A percentile compares a stretch with the other conserved stretches of the same genome.
These are phyloP conservation scores for Blechomonas ayalai DNA, from an alignment of 208 protist genomes.

Conservation along the genomic window DNA sequence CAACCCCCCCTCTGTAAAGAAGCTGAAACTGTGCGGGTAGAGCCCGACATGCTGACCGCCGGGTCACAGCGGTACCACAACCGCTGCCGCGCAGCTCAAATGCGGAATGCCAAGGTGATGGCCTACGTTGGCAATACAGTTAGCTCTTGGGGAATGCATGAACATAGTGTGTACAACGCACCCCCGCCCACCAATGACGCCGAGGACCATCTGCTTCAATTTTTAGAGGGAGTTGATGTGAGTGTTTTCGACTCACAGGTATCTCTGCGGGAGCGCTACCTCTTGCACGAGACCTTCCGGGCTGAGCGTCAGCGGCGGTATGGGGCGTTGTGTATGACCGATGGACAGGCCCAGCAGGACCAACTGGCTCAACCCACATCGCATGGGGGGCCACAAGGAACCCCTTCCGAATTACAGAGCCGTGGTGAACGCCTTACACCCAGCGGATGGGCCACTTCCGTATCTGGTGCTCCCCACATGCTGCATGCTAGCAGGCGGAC, in stretches of 20 bases:
- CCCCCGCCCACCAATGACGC: slow-evolving; percentile 11
- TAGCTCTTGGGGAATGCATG: slow-evolving; percentile 56
- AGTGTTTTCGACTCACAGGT: slow-evolving; percentile 51
- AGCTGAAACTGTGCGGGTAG: no score
- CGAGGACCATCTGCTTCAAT: slow-evolving; percentile 55
- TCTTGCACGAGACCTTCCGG: slow-evolving; percentile 25
- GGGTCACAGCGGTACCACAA: slow-evolving; percentile 49
- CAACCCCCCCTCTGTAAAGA: no score
- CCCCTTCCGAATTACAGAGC: no score
- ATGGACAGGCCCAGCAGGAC: no score
- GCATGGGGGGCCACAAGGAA: no score
- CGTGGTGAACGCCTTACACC: no score
- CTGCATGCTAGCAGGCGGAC: no score
- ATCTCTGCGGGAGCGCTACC: slow-evolving; percentile 60
- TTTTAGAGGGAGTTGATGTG: slow-evolving; percentile 38
- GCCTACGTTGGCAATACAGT: slow-evolving; percentile 28
- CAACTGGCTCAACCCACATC: no score
- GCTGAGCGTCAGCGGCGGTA: slow-evolving; percentile 12
- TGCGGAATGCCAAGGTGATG: slow-evolving; percentile 18
- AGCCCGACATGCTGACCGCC: slow-evolving; percentile 18
- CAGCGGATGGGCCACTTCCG: no score
- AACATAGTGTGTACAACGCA: slow-evolving; percentile 34
- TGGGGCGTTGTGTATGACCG: no score
- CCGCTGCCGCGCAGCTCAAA: slow-evolving; percentile 15
- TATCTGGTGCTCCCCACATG: no score